These are phyloP conservation scores for Cryphonectria japonica DNA, from an alignment of 2,329 filamentous ascomycete species.

Conservation along the genomic window DNA sequence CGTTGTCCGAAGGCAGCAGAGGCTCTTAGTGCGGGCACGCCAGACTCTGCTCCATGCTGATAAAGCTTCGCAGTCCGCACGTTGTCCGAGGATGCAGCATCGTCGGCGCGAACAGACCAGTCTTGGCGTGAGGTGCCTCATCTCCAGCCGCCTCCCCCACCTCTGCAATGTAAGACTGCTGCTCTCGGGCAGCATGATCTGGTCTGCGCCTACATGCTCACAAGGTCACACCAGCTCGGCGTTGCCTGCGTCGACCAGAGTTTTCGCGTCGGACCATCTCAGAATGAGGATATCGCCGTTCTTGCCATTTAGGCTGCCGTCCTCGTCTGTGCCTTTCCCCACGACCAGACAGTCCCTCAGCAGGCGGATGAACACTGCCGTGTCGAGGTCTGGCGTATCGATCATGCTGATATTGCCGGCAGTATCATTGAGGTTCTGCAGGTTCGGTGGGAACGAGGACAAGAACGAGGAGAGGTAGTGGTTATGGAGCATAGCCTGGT, in stretches of 20 bases:
- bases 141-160: neutral
- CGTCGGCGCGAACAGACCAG: neutral
- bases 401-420: conserved; percentile 92
- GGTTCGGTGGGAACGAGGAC: conserved; percentile 72
- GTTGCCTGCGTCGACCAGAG: conserved; percentile 56
- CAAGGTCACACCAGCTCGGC: conserved; percentile 61
- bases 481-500: conserved; percentile 80
- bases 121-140: neutral
- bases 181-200: neutral
- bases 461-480: conserved; percentile 90
- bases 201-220: neutral
- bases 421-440: conserved; percentile 89
- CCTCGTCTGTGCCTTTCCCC: conserved; percentile 66
- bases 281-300: conserved; percentile 71
- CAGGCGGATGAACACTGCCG: conserved; percentile 82
- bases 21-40: neutral
- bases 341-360: conserved; percentile 63
- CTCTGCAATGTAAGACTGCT: neutral
- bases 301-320: conserved; percentile 60
- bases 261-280: conserved; percentile 74
- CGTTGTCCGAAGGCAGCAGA: neutral
- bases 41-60: neutral
- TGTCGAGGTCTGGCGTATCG: conserved; percentile 79
- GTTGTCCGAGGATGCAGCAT: neutral
- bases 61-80: neutral